These are phyloP conservation scores for Acanthamoeba rhysodes DNA, from an alignment of 208 protist genomes.

Conservation along the genomic window DNA sequence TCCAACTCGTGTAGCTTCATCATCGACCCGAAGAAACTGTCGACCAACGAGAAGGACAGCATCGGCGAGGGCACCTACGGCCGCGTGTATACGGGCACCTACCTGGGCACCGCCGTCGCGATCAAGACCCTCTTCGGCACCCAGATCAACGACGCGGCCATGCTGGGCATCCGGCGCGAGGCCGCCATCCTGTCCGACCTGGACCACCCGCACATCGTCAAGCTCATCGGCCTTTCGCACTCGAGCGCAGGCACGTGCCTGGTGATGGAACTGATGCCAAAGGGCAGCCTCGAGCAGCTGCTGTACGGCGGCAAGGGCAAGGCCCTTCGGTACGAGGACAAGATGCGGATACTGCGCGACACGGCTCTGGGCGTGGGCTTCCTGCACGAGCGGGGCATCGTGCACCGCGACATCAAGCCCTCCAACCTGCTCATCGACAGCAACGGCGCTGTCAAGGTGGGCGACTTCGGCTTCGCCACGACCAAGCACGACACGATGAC, in stretches of 20 bases:
- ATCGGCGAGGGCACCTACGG: neutral
- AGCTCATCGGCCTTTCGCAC: slow-evolving; percentile 30
- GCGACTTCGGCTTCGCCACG: too few species aligned
- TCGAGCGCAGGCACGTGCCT: slow-evolving; percentile 82
- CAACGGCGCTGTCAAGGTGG: too few species aligned
- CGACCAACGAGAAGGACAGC: neutral
- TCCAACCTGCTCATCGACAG: slow-evolving; percentile 7
- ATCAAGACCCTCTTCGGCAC: neutral
- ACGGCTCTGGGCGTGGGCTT: slow-evolving; percentile 71
- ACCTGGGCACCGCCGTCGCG: neutral
- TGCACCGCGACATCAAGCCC: slow-evolving; percentile 60
- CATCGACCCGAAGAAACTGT: neutral
- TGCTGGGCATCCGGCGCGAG: neutral
- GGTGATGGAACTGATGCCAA: slow-evolving; percentile 82
- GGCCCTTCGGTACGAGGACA: too few species aligned
- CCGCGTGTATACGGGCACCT: neutral
- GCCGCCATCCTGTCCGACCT: neutral
- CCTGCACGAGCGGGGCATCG: neutral
- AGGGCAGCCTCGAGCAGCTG: slow-evolving; percentile 66
- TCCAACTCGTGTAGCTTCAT: neutral
- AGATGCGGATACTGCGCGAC: neutral
- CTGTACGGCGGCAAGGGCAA: too few species aligned
- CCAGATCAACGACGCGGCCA: neutral
- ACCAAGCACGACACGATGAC: too few species aligned
- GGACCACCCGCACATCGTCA: slow-evolving; percentile 18